Evolutionary conservation across 2,329 filamentous ascomycete genomes (phyloP).

Genomic region (Trichoderma asperellum): DNA sequence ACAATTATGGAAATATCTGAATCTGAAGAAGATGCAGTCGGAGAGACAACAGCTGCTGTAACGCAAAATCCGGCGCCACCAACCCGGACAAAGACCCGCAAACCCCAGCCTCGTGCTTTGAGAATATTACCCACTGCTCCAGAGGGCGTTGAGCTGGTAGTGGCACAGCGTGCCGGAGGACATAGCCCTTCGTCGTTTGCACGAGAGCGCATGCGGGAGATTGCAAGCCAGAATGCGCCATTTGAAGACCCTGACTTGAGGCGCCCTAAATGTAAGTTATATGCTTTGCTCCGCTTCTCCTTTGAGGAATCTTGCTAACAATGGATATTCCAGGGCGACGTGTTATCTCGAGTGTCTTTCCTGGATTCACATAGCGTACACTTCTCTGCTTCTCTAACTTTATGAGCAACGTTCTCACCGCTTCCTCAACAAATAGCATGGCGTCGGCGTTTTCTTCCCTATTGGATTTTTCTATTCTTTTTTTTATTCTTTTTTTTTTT

Average conservation of each 20-base stretch:
- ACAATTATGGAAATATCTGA: conserved; percentile 6
- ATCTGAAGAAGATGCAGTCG: conserved; percentile 22
- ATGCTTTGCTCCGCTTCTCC: neutral
- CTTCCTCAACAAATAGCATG: conserved; percentile 25
- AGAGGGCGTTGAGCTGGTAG: conserved; percentile 41
- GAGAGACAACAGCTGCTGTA: conserved; percentile 26
- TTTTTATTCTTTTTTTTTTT: neutral
- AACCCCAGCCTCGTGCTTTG: conserved; percentile 38
- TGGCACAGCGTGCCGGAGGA: conserved; percentile 39
- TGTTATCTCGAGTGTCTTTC: conserved; percentile 26
- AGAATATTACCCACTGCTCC: conserved; percentile 46
- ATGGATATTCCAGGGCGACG: conserved; percentile 19
- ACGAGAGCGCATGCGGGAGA: conserved; percentile 49
- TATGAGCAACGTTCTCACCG: neutral
- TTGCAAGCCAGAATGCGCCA: conserved; percentile 49
- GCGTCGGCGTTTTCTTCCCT: conserved; percentile 27
- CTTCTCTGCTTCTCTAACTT: neutral
- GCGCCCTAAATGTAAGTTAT: conserved; percentile 46
- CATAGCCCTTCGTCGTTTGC: conserved; percentile 51
- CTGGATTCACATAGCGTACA: conserved; percentile 26
- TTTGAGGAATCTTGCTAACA: neutral
- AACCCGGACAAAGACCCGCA: conserved; percentile 35
- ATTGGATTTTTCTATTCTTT: neutral
- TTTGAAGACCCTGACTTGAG: conserved; percentile 49
- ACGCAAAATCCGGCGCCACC: conserved; percentile 30